phyloP scores from a whole-genome alignment of 306 rosid species.

The Carpinus fangiana region DNA sequence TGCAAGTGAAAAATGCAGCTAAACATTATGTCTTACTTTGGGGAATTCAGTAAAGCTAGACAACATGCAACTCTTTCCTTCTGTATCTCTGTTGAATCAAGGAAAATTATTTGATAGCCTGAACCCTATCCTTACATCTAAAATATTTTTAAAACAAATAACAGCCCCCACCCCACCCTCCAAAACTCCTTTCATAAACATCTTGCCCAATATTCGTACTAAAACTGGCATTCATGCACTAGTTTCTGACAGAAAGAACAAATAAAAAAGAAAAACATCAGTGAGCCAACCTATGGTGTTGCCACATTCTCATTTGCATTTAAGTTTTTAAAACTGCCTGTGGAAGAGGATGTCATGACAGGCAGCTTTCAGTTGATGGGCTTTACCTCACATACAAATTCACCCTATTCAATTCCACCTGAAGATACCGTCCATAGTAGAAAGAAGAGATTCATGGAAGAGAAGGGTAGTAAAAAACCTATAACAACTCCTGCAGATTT shows the following conservation, averaged over 20 bases:
- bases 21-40: neutral
- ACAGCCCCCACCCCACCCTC: neutral
- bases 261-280: neutral
- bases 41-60: neutral
- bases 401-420: neutral
- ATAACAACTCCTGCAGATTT: neutral
- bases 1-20: neutral
- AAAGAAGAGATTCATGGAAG: neutral
- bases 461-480: neutral
- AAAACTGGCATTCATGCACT: neutral
- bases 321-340: neutral
- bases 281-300: neutral
- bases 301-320: neutral
- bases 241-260: neutral
- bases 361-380: neutral
- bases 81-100: neutral
- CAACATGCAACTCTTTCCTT: neutral
- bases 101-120: neutral
- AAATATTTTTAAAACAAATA: neutral
- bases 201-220: neutral
- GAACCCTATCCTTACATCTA: constrained; percentile 2
- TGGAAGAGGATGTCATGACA: neutral
- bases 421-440: neutral
- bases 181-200: neutral
- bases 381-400: neutral